Evolutionary conservation across 164 flowering plant species (phyloP).

Genomic region (Piper longum): DNA sequence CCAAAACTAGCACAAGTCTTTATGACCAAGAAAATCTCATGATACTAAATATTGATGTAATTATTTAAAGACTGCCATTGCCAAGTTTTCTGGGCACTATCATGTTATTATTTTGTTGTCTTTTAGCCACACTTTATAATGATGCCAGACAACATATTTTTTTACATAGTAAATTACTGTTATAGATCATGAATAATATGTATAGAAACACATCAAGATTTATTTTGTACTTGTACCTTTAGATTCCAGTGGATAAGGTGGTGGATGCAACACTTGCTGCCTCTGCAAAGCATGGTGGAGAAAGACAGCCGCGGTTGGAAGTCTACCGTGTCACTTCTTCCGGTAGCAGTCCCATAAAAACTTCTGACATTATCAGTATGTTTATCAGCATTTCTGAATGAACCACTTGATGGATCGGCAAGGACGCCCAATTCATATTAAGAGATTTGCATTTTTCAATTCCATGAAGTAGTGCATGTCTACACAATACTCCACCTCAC

Average conservation of each 20-base stretch:
- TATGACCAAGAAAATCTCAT: too few relatives aligned
- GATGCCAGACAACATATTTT: too few relatives aligned
- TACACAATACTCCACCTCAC: not conserved
- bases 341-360: not conserved
- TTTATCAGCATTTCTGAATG: not conserved
- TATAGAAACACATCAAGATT: too few relatives aligned
- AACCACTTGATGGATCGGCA: not conserved
- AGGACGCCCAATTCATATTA: not conserved
- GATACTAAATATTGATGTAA: too few relatives aligned
- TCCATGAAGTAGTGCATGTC: not conserved
- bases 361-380: not conserved
- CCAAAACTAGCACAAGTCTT: too few relatives aligned
- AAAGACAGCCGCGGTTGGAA: conserved; percentile 23
- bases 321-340: not conserved
- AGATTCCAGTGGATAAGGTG: conserved; percentile 93
- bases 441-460: not conserved
- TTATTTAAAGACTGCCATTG: too few relatives aligned
- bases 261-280: conserved; percentile 85
- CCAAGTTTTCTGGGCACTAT: too few relatives aligned
- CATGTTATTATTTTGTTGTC: too few relatives aligned
- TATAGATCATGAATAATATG: too few relatives aligned
- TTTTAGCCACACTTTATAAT: too few relatives aligned
- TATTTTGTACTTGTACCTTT: not conserved
- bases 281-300: conserved; percentile 60
- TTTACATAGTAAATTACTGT: too few relatives aligned